Base-by-base conservation (phyloP, 169 alveolate genomes). In the Plasmodium billcollinsi region DNA sequence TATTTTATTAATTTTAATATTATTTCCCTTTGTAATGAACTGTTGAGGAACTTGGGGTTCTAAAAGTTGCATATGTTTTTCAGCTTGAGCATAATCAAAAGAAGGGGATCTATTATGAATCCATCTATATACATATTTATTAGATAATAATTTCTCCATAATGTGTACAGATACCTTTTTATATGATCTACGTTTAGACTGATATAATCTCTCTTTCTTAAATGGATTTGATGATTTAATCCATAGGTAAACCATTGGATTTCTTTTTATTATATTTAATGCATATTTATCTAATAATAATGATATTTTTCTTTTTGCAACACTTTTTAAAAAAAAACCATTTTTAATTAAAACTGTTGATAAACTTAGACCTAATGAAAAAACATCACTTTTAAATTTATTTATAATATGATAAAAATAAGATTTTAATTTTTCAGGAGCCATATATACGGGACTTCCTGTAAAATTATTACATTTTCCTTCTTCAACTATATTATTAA, bases 191-290 rank as follows among this genome's bases (percentile, higher is more conserved):
- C 8, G 54, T 66, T 76, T 76, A 76, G 54, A 76, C 47, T 50
- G 50, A 76, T 43, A 33, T 50, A 76, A 70, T 24, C 89, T 29
- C 20, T 66, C 33, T 21, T 54, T 50, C 15, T 52, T 65, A 65
- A 76, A 76, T 8, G 76, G 69, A 49, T 76, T 63, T 26, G 29
- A 3, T 20, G 89, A 45, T 76, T 76, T 76, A 5, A 76, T 76
- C 89, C 89, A 76, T 50, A 76, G 47, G 2, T n/a, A 24, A n/a
- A 66, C 76, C 76, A 76, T 65, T n/a, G 89, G 89, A 45, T 76
- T 76, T 65, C 78, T 76, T 52, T 15, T 65, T 6, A 76, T n/a
- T 11, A 76, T 29, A 15, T 70, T 65, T 18, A 65, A 14, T 29
- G 24, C 49, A 43, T 76, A 52, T 47, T 76, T 76, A 12, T 65